Evolutionary conservation across 495 filamentous ascomycete species (phyloP), one percentile per base, ranked within the genome.

Genomic region (Terfezia boudieri): DNA sequence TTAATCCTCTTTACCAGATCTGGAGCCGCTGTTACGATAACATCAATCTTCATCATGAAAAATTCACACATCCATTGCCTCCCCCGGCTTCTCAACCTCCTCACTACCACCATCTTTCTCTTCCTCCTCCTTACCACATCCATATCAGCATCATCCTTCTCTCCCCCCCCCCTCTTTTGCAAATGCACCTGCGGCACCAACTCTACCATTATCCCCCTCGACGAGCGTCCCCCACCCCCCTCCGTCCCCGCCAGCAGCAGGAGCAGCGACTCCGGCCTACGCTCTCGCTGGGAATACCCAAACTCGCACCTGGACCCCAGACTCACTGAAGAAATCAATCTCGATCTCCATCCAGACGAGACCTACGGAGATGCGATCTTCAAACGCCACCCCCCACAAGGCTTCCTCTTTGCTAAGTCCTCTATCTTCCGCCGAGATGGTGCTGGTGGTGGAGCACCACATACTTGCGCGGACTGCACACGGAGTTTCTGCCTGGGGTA

Each of bases 121-220:
- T 41, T 64, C 23, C 37, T 56, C 38, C 8, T 46, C n/a, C 22
- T 12, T 38, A 12, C 16, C 22, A 1, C 37, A 2, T 6, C 23
- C 50, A 23, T 49, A 11, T 10, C 38, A 22, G 36, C 36, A 11
- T 23, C 58, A 9, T 50, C 54, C 17, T 37, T 49, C 43, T 51
- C 52, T 10, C 37, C 67, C 10, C 71, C 85, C 16, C 83, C 83
- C 22, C 84, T 85, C 37, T 96, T 94, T 71, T 98, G 90, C 79
- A 98, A 95, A 81, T 98, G 90, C 69, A 93, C 83, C 55, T 96
- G 90, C 71, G 82, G 83, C 71, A 76, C 77, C 53, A 93, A 95
- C 70, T 84, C 78, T 71, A 93, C 83, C 55, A 86, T 96, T 57
- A 94, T 98, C 64, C 69, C 76, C 12, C 77, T 88, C 50, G 54